Percentiles rank a stretch among this genome's conserved stretches.
Conservation (phyloP, 106 monocot genomes). For the Dendrobium nobile region DNA sequence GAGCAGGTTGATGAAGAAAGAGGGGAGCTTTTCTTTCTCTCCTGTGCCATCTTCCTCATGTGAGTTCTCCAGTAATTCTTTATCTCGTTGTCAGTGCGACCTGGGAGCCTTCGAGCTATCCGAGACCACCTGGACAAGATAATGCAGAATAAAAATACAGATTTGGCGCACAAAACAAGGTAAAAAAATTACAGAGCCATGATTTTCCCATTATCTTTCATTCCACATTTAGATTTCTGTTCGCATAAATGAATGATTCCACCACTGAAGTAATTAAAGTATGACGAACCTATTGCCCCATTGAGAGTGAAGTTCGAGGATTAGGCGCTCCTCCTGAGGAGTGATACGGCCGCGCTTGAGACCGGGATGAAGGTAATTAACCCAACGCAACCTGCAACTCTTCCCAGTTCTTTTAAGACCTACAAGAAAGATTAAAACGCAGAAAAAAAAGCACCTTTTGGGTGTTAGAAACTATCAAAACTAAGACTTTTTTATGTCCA, state of each 20-base stretch:
- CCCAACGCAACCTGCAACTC: slow-evolving; percentile 51
- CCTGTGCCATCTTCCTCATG: slow-evolving; percentile 47
- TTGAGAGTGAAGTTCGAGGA: slow-evolving; percentile 43
- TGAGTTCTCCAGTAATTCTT: slow-evolving; percentile 77
- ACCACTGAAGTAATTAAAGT: neutral
- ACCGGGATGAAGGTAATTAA: slow-evolving; percentile 47
- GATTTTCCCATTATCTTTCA: too few relatives aligned
- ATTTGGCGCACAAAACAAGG: neutral
- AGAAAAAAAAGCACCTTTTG: neutral
- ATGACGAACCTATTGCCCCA: slow-evolving; percentile 39
- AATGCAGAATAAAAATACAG: neutral
- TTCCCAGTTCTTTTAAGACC: slow-evolving; percentile 51
- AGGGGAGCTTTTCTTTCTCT: slow-evolving; percentile 10
- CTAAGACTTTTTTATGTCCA: neutral
- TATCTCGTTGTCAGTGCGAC: slow-evolving; percentile 70
- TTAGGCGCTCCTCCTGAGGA: slow-evolving; percentile 37
- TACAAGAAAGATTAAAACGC: slow-evolving; percentile 15
- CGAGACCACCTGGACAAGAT: slow-evolving; percentile 42
- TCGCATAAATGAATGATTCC: too few relatives aligned
- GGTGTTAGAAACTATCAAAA: neutral
- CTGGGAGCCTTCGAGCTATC: slow-evolving; percentile 52
- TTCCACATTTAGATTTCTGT: too few relatives aligned
- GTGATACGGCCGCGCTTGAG: slow-evolving; percentile 40
- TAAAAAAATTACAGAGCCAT: neutral
- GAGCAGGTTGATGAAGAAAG: neutral